Evolutionary conservation across 2,329 filamentous ascomycete species (phyloP).

Genomic region (Venturia effusa): DNA sequence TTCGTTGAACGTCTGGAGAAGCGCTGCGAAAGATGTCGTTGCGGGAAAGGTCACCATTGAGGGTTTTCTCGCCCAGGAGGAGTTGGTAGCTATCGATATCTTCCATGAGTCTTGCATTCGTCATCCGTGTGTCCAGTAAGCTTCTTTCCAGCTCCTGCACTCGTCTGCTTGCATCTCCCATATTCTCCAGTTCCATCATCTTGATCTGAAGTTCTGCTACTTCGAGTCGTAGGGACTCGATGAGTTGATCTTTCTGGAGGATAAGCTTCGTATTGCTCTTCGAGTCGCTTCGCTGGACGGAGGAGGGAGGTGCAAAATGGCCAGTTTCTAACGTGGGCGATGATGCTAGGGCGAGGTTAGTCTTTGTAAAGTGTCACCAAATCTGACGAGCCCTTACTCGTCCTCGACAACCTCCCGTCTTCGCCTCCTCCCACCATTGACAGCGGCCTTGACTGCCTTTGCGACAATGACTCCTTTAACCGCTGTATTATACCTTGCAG

Average conservation of each 20-base stretch:
- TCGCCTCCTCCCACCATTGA: conserved; percentile 31
- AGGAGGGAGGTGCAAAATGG: conserved; percentile 78
- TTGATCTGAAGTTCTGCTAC: conserved; percentile 94
- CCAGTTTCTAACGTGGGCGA: conserved; percentile 61
- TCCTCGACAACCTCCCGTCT: conserved; percentile 40
- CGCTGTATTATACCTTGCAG: conserved; percentile 84
- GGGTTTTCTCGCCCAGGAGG: conserved; percentile 83
- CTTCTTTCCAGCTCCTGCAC: conserved; percentile 83
- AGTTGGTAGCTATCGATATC: conserved; percentile 98
- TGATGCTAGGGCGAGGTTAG: conserved; percentile 16
- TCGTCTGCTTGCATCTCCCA: conserved; percentile 60
- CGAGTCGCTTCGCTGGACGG: conserved; percentile 77
- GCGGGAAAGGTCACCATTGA: conserved; percentile 85
- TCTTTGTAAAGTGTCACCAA: neutral
- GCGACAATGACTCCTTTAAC: conserved; percentile 78
- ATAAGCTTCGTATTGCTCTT: conserved; percentile 82
- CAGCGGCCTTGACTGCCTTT: conserved; percentile 48
- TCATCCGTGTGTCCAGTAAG: conserved; percentile 86
- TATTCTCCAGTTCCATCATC: conserved; percentile 85
- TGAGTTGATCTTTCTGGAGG: conserved; percentile 91
- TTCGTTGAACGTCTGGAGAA: conserved; percentile 25
- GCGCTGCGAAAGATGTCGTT: conserved; percentile 61
- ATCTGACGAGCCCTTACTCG: conserved; percentile 32
- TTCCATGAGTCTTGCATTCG: conserved; percentile 92
- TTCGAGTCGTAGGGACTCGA: conserved; percentile 83